Percentiles rank a stretch among this genome's conserved stretches.
These are phyloP conservation scores for Verticillium zaregamsianum DNA, from an alignment of 2,329 filamentous ascomycete genomes.

Conservation along the genomic window DNA sequence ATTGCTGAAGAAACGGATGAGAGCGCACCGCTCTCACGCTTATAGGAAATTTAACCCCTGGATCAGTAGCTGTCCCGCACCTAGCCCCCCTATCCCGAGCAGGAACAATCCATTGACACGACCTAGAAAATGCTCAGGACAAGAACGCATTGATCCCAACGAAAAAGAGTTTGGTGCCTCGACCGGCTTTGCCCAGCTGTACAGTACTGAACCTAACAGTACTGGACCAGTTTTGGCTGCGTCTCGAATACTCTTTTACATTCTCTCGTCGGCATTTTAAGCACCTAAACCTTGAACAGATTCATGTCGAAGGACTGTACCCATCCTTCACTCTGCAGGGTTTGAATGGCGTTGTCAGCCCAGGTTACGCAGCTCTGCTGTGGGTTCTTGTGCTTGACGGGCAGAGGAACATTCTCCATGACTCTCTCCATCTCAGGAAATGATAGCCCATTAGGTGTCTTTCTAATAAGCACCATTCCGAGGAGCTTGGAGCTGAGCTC, in stretches of 20 bases:
- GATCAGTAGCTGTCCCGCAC: too few species aligned
- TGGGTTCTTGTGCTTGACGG: slow-evolving; percentile 24
- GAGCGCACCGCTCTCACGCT: too few species aligned
- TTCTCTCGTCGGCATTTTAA: slow-evolving; percentile 22
- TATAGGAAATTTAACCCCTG: too few species aligned
- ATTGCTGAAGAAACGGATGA: too few species aligned
- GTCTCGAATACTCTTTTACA: slow-evolving; percentile 10
- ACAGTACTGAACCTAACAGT: too few species aligned
- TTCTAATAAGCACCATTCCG: slow-evolving; percentile 21
- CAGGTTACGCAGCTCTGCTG: slow-evolving; percentile 31
- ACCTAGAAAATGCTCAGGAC: too few species aligned
- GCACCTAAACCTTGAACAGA: slow-evolving; percentile 20
- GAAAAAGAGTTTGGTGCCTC: too few species aligned
- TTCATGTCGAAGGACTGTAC: slow-evolving; percentile 17
- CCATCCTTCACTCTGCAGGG: slow-evolving; percentile 21
- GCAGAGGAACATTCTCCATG: slow-evolving; percentile 19
- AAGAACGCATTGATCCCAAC: too few species aligned
- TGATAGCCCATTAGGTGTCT: slow-evolving; percentile 14
- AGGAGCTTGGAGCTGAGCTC: slow-evolving; percentile 18
- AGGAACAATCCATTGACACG: too few species aligned
- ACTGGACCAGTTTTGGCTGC: background rate
- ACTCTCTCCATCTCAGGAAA: slow-evolving; percentile 15
- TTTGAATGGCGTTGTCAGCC: slow-evolving; percentile 19
- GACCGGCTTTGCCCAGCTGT: too few species aligned
- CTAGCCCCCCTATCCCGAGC: too few species aligned